A percentile compares a stretch with the other conserved stretches of the same genome.
Evolutionary conservation across 2,329 filamentous ascomycete genomes (phyloP).

Genomic region (Neoscytalidium dimidiatum): DNA sequence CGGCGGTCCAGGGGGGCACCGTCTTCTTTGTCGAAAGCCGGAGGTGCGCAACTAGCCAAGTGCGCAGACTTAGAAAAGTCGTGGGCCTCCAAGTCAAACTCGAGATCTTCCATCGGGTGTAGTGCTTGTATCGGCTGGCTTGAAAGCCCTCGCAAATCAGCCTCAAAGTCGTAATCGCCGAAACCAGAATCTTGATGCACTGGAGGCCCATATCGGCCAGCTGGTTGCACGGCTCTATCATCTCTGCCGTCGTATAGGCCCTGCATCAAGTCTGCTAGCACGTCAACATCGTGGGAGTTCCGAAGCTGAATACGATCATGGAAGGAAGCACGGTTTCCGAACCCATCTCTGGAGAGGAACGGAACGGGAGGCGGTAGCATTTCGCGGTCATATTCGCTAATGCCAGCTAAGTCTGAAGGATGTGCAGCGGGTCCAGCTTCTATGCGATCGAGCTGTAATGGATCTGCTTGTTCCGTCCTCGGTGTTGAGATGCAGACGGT

Average conservation of each 20-base stretch:
- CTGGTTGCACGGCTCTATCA: not conserved
- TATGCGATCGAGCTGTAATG: slow-evolving; percentile 22
- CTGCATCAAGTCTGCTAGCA: slow-evolving; percentile 21
- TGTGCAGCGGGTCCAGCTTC: not conserved
- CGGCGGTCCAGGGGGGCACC: not conserved
- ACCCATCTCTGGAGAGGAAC: not conserved
- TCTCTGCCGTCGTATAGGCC: slow-evolving; percentile 24
- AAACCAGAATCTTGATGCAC: slow-evolving; percentile 40
- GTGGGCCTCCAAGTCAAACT: not conserved
- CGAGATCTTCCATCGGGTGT: not conserved
- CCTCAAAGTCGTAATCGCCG: slow-evolving; percentile 27
- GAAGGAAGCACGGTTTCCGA: slow-evolving; percentile 32
- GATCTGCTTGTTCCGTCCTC: slow-evolving; percentile 32
- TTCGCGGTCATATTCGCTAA: not conserved
- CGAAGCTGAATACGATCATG: slow-evolving; percentile 34
- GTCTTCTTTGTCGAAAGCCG: not conserved
- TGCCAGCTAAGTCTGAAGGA: slow-evolving; percentile 1
- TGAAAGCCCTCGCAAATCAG: not conserved
- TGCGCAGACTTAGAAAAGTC: not conserved
- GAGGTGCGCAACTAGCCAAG: not conserved
- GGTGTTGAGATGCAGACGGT: slow-evolving; percentile 39
- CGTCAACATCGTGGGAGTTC: slow-evolving; percentile 25
- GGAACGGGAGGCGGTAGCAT: not conserved
- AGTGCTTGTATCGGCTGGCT: not conserved
- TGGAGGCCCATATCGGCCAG: slow-evolving; percentile 27